These are phyloP conservation scores for Colletotrichum truncatum DNA, from an alignment of 2,329 filamentous ascomycete genomes.

Conservation along the genomic window DNA sequence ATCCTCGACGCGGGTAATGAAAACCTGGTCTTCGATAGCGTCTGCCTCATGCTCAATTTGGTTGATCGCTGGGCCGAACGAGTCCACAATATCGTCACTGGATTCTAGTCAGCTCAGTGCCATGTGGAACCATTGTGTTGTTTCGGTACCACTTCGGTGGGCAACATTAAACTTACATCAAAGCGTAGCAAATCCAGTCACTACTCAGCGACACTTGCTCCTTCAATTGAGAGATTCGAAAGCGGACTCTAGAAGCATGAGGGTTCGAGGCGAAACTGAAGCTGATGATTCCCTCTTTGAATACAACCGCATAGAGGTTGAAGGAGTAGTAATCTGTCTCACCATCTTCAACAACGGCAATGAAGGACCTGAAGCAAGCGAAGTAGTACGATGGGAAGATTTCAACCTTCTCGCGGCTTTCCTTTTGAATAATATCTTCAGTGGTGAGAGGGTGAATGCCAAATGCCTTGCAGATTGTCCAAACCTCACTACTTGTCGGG, in stretches of 20 bases:
- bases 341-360: slow-evolving; percentile 76
- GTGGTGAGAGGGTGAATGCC: slow-evolving; percentile 94
- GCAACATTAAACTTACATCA: slow-evolving; percentile 79
- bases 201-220: slow-evolving; percentile 95
- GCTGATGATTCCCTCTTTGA: slow-evolving; percentile 91
- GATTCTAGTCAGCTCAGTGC: neutral
- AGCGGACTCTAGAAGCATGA: slow-evolving; percentile 88
- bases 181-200: slow-evolving; percentile 98
- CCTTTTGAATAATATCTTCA: slow-evolving; percentile 94
- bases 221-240: slow-evolving; percentile 89
- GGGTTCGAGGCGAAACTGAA: slow-evolving; percentile 91
- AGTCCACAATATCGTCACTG: slow-evolving; percentile 96
- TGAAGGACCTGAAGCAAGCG: slow-evolving; percentile 95
- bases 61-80: slow-evolving; percentile 88
- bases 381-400: slow-evolving; percentile 98
- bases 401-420: slow-evolving; percentile 97
- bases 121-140: too few relatives aligned
- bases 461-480: slow-evolving; percentile 91
- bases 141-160: too few relatives aligned
- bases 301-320: slow-evolving; percentile 96
- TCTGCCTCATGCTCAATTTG: slow-evolving; percentile 90
- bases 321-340: slow-evolving; percentile 90
- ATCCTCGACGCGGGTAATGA: slow-evolving; percentile 89
- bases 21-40: slow-evolving; percentile 93
- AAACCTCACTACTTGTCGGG: slow-evolving; percentile 87